Base-by-base conservation (phyloP, 2,329 filamentous ascomycete genomes). In the Cladosporium colombiae region DNA sequence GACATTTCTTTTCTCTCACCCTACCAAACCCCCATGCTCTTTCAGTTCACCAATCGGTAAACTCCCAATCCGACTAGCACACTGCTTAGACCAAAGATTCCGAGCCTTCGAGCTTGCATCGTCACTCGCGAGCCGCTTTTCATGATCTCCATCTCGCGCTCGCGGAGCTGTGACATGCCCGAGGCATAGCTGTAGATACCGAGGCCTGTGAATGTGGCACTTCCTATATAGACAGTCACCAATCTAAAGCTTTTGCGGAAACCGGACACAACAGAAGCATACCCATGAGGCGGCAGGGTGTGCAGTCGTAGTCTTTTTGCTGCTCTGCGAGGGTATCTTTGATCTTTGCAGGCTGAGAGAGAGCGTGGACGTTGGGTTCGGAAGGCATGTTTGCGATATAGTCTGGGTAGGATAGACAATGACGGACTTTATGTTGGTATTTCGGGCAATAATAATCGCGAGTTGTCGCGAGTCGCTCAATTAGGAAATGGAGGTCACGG, bases 101-200 rank as follows among this genome's bases (percentile, higher is more conserved):
- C 78, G 4, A 74, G 73, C 68, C 76, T 72, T 46, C 81, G 69
- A 59, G 77, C 76, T 5, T 71, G 70, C 74, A 83, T 76, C 8
- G 80, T 78, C 58, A 82, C 78, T 64, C 76, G 71, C 60, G 76
- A 78, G 37, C 77, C 78, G 68, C 76, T 79, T 58, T 76, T 75
- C 44, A 79, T 62, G 60, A 82, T 82, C 56, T 75, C 74, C 5
- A 71, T 70, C 71, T 81, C 76, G 31, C 79, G 76, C 46, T 79
- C 71, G 13, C 72, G 73, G 27, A 83, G 74, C 63, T 83, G 81
- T 18, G 75, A 73, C 71, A 80, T 80, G 5, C 81, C 81, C 2
- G 80, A 81, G 40, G 78, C 70, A 71, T 81, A 82, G 6, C 78
- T 80, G 73, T 81, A 83, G 27, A 77, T 75, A 64, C 81, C 81